A percentile compares a stretch with the other conserved stretches of the same genome.
Conservation (phyloP, 2,329 filamentous ascomycete species). For the Curvularia spicifera region DNA sequence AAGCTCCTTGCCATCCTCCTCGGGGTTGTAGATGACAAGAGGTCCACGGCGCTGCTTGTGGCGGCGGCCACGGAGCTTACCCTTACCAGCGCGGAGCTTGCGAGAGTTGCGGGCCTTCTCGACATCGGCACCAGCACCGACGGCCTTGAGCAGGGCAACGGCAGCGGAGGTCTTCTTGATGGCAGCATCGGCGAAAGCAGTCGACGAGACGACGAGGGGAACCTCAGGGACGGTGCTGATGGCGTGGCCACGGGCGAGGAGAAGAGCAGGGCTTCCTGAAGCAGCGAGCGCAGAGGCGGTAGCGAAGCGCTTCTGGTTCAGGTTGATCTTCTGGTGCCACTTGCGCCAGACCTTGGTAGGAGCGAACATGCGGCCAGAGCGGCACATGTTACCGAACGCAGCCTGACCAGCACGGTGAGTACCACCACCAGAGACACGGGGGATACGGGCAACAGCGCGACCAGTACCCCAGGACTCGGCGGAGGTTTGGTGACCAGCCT, state of each 20-base stretch:
- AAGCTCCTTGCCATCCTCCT: constrained; percentile 93
- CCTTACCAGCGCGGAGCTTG: constrained; percentile 98
- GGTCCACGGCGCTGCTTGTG: constrained; percentile 97
- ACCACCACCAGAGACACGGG: constrained; percentile 99
- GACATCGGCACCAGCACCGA: constrained; percentile 88
- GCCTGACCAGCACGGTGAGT: constrained; percentile 99
- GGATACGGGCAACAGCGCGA: constrained; percentile 99
- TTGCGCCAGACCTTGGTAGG: constrained; percentile 99
- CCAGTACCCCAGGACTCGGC: constrained; percentile 99
- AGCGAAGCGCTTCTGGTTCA: constrained; percentile 98
- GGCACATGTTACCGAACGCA: constrained; percentile 99
- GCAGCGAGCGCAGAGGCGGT: constrained; percentile 96
- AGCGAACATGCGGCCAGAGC: constrained; percentile 99
- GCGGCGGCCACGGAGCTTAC: constrained; percentile 95
- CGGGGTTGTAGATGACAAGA: constrained; percentile 96
- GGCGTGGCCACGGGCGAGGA: constrained; percentile 96
- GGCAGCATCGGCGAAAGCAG: constrained; percentile 79
- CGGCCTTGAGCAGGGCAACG: constrained; percentile 83
- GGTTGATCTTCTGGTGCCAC: constrained; percentile 99
- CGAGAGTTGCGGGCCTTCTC: constrained; percentile 95
- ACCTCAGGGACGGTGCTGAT: constrained; percentile 92
- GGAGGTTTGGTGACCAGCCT: constrained; percentile 99
- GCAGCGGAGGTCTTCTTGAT: constrained; percentile 89
- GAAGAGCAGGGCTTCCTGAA: constrained; percentile 90
- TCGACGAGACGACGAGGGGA: constrained; percentile 92